These are phyloP conservation scores for Boletus rubroflammeus DNA, from an alignment of 768 basidiomycete genomes.

Conservation along the genomic window DNA sequence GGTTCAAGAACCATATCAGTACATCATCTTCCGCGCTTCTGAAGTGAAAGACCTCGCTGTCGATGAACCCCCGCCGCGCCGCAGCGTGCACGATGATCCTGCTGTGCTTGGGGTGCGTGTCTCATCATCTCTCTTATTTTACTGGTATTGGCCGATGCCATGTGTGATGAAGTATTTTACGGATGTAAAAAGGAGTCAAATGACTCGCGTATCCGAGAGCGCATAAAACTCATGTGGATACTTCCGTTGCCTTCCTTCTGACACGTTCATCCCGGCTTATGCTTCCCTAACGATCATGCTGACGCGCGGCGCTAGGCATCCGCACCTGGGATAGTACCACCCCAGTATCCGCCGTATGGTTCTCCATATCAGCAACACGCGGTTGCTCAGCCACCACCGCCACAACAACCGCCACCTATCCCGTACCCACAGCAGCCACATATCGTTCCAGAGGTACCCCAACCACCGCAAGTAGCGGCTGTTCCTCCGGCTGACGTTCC, in stretches of 20 bases:
- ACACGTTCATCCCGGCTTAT: constrained; percentile 14
- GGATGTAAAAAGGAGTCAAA: constrained; percentile 43
- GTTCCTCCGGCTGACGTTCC: constrained; percentile 25
- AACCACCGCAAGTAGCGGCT: constrained; percentile 14
- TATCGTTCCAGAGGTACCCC: constrained; percentile 25
- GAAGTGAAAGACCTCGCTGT: constrained; percentile 89
- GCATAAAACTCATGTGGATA: constrained; percentile 47
- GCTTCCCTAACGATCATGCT: background rate
- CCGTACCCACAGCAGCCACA: constrained; percentile 28
- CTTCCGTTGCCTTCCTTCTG: constrained; percentile 64
- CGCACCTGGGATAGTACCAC: constrained; percentile 37
- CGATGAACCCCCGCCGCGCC: constrained; percentile 57
- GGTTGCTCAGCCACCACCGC: constrained; percentile 30
- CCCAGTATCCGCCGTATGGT: constrained; percentile 29
- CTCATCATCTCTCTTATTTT: background rate
- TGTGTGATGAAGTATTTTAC: constrained; percentile 42
- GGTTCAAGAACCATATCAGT: constrained; percentile 78
- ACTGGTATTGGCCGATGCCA: constrained; percentile 2
- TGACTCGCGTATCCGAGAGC: constrained; percentile 40
- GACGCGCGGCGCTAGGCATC: constrained; percentile 41
- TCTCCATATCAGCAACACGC: constrained; percentile 32
- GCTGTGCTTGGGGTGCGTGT: constrained; percentile 74
- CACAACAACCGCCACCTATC: constrained; percentile 28
- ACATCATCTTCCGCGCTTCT: constrained; percentile 88
- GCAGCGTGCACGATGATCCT: constrained; percentile 79